phyloP scores from a whole-genome alignment of 768 basidiomycete species.

The Boletus subcaerulescens region DNA sequence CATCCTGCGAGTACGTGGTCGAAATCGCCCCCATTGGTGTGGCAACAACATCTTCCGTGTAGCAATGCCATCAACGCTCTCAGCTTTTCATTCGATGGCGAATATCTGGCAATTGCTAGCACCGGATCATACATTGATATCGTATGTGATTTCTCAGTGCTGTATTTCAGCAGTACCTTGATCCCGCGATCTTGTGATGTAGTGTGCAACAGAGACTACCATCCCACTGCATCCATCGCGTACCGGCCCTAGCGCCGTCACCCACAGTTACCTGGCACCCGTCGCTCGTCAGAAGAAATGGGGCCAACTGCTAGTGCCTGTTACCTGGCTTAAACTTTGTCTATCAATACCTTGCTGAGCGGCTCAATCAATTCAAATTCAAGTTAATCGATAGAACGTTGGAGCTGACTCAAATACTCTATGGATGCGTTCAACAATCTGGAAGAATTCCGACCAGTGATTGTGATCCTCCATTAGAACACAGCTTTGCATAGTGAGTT shows the following conservation, averaged over 20 bases:
- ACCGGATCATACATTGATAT: slow-evolving; percentile 75
- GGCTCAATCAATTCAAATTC: no score
- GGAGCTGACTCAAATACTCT: no score
- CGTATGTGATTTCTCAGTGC: slow-evolving; percentile 39
- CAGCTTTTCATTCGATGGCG: slow-evolving; percentile 82
- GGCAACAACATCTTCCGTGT: slow-evolving; percentile 1
- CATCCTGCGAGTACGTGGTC: slow-evolving; percentile 70
- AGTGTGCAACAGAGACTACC: slow-evolving; percentile 81
- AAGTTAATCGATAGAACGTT: no score
- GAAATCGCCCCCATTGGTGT: not conserved
- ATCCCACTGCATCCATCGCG: slow-evolving; percentile 62
- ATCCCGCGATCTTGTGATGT: not conserved
- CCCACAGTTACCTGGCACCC: slow-evolving; percentile 82
- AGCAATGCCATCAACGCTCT: slow-evolving; percentile 71
- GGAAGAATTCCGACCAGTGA: no score
- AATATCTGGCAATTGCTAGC: slow-evolving; percentile 76
- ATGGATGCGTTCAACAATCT: no score
- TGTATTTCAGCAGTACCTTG: not conserved
- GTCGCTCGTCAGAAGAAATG: slow-evolving; percentile 28
- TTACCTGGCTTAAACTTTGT: no score
- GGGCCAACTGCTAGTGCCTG: no score
- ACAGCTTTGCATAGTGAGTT: no score
- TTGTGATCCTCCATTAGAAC: no score
- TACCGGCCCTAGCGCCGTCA: slow-evolving; percentile 68
- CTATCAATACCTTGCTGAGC: no score